Evolutionary conservation across 441 rosid species (phyloP), one percentile per base, ranked within the genome.

Genomic region (Cnidoscolus chayamansa): DNA sequence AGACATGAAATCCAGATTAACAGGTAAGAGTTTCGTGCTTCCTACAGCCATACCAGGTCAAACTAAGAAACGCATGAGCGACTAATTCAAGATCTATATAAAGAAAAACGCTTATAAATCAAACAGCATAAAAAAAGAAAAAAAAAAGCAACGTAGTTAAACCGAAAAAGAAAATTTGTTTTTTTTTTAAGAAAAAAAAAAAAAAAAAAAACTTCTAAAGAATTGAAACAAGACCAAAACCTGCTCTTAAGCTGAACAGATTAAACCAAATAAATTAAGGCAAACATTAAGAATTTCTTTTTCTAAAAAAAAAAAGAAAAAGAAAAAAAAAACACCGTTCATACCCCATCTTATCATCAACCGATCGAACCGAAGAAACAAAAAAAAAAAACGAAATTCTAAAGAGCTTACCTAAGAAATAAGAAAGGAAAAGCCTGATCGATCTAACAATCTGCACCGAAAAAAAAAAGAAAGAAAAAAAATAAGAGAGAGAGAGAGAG

Each of bases 401-500:
- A 31, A 74, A 66, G 20, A 75, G 67, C 77, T 82, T 75, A 85
- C 88, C 85, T 37, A 77, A 61, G 53, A 54, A 54, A 71, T 7
- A 31, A 0, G 54, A 77, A 70, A 10, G 20, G 32, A 45, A 67
- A 49, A 67, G 43, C 15, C 57, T 25, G 83, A 84, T 79, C 84
- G 92, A 87, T 88, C 90, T 84, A 80, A 71, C 59, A 79, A 80
- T 70, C 78, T 76, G 64, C 67, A 73, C 32, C 17, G 53, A 58
- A 10, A 49, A 71, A 65, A 63, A 35, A 31, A 1, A 20, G 71
- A 68, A 37, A 73, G 59, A 19, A 48, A 70, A 65, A 68, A 72
- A 11, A 10, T 35, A 30, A 17, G 31, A 68, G 0, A 40, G 0
- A 5, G 7, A 4, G 4, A 40, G 7, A 40, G 45, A 40, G 43